phyloP scores from a whole-genome alignment of 257 asterid genomes.

The Solanum pinnatisectum region DNA sequence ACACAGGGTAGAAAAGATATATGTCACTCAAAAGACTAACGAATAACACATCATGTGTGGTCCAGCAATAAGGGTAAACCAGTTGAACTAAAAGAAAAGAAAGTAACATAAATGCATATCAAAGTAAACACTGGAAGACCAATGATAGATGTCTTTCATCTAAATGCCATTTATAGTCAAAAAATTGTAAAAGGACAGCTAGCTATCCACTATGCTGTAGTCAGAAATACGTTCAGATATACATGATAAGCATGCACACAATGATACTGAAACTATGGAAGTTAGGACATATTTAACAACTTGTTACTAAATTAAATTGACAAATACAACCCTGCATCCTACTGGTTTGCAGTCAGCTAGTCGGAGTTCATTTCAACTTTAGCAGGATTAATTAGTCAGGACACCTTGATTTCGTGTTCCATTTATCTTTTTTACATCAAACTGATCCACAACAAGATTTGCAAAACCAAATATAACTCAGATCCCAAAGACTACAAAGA shows the following conservation, averaged over 20 bases:
- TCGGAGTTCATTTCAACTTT: neutral
- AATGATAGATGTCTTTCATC: neutral
- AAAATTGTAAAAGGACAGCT: neutral
- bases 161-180: neutral
- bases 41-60: neutral
- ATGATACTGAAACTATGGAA: neutral
- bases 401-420: neutral
- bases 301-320: neutral
- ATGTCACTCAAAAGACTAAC: neutral
- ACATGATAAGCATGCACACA: neutral
- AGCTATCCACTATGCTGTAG: neutral
- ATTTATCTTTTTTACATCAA: neutral
- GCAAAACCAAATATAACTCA: neutral
- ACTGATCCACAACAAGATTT: neutral
- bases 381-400: neutral
- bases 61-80: neutral
- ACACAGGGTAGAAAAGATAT: neutral
- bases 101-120: neutral
- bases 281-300: neutral
- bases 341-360: neutral
- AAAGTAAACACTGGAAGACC: neutral
- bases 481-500: neutral
- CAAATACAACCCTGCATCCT: neutral
- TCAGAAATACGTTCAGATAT: neutral
- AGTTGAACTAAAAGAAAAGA: neutral